Percentiles rank a stretch among this genome's conserved stretches.
phyloP scores from a whole-genome alignment of 345 rosid species.

The Salix viminalis region DNA sequence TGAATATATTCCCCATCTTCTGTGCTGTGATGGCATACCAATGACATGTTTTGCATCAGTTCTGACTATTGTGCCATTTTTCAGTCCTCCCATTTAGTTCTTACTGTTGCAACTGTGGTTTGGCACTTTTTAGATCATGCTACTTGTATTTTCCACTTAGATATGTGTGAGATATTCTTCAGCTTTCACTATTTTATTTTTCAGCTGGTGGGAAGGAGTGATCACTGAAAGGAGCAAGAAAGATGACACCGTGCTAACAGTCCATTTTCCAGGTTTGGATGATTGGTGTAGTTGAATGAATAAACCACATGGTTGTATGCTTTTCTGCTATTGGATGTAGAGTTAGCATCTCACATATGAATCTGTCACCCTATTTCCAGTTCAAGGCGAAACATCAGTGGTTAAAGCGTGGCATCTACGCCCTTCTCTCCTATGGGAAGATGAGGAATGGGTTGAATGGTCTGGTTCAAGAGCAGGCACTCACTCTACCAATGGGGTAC shows the following conservation, averaged over 20 bases:
- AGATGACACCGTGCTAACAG: conserved; percentile 60
- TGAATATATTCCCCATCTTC: not conserved
- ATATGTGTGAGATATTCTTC: not conserved
- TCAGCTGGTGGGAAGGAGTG: conserved; percentile 97
- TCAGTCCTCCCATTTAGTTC: not conserved
- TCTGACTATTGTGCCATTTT: not conserved
- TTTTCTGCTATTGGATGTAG: conserved; percentile 1
- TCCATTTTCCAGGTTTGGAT: conserved; percentile 70
- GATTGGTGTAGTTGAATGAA: not conserved
- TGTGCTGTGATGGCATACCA: not conserved
- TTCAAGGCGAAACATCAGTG: conserved; percentile 52
- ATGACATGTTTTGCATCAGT: not conserved
- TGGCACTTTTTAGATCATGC: not conserved
- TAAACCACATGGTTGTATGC: not conserved
- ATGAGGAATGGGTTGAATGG: conserved; percentile 87
- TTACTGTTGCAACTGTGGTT: not conserved
- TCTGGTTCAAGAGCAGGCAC: conserved; percentile 41
- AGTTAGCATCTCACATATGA: not conserved
- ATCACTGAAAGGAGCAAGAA: conserved; percentile 76
- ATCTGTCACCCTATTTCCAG: conserved; percentile 39
- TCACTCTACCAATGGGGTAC: conserved; percentile 52
- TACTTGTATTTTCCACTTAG: not conserved
- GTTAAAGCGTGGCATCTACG: conserved; percentile 81
- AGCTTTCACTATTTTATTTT: conserved; percentile 15
- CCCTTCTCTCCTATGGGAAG: conserved; percentile 79